phyloP scores from a whole-genome alignment of 2,329 filamentous ascomycete genomes.

The Fusarium hostae region DNA sequence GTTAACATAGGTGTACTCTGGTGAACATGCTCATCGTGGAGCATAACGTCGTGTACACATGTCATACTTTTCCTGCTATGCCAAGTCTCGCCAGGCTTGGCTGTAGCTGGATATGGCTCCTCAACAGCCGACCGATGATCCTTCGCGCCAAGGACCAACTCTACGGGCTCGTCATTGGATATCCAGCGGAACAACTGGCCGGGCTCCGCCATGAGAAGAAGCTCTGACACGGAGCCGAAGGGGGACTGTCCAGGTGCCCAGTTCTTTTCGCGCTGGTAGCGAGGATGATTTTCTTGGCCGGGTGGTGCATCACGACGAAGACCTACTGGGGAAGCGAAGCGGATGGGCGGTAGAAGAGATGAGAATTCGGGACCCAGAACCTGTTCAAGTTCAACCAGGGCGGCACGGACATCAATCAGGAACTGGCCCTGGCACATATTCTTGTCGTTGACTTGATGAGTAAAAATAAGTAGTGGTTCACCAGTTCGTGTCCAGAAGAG shows the following conservation, averaged over 20 bases:
- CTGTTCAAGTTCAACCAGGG: constrained; percentile 26
- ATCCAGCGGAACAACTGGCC: constrained; percentile 26
- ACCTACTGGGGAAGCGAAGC: constrained; percentile 13
- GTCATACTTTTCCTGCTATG: constrained; percentile 10
- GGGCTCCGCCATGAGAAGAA: constrained; percentile 33
- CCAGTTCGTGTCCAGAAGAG: constrained; percentile 34
- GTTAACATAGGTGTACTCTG: constrained; percentile 37
- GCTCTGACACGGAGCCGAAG: constrained; percentile 11
- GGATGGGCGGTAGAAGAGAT: constrained; percentile 14
- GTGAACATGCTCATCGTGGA: constrained; percentile 24
- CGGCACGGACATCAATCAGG: constrained; percentile 29
- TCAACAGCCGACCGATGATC: constrained; percentile 21
- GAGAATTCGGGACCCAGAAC: constrained; percentile 14
- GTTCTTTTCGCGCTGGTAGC: constrained; percentile 37
- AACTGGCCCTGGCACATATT: constrained; percentile 34
- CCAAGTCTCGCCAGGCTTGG: constrained; percentile 16
- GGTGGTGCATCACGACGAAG: constrained; percentile 15
- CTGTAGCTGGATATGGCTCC: constrained; percentile 18
- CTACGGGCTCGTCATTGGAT: constrained; percentile 6
- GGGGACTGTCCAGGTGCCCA: constrained; percentile 32
- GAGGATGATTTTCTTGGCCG: constrained; percentile 19
- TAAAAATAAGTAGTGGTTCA: constrained; percentile 36
- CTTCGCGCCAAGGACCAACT: background rate
- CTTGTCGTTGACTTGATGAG: constrained; percentile 30
- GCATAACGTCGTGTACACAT: constrained; percentile 35